A percentile compares a stretch with the other conserved stretches of the same genome.
phyloP scores from a whole-genome alignment of 805 yeast genomes.

The Yamadazyma olivae region DNA sequence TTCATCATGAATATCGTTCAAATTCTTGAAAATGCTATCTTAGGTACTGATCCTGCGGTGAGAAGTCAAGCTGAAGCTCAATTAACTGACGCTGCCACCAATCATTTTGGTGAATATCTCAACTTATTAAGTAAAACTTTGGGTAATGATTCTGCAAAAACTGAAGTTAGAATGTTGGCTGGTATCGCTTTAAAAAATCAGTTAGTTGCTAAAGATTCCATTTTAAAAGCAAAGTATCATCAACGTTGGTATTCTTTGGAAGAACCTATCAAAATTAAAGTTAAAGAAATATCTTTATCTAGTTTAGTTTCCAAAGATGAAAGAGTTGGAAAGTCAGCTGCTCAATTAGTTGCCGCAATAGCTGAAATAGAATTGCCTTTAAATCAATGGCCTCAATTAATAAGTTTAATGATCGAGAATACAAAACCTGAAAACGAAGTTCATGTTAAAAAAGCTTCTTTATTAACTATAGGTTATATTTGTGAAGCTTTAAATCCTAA shows the following conservation, averaged over 20 bases:
- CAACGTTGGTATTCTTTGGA: slow-evolving; percentile 75
- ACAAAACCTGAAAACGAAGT: slow-evolving; percentile 78
- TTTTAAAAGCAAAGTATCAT: slow-evolving; percentile 55
- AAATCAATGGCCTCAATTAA: slow-evolving; percentile 84
- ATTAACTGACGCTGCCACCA: slow-evolving; percentile 65
- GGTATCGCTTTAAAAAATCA: slow-evolving; percentile 86
- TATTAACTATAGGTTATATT: slow-evolving; percentile 89
- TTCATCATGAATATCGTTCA: slow-evolving; percentile 58
- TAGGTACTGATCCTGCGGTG: slow-evolving; percentile 60
- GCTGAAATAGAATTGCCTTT: slow-evolving; percentile 94
- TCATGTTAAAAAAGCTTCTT: slow-evolving; percentile 79
- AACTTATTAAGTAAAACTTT: slow-evolving; percentile 68
- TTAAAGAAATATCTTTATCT: slow-evolving; percentile 57
- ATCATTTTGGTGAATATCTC: slow-evolving; percentile 74
- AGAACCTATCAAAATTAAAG: slow-evolving; percentile 50
- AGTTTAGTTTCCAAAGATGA: slow-evolving; percentile 65
- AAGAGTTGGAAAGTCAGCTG: slow-evolving; percentile 82
- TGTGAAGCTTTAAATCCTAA: slow-evolving; percentile 91
- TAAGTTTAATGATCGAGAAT: slow-evolving; percentile 79
- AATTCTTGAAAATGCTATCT: slow-evolving; percentile 75
- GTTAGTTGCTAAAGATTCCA: slow-evolving; percentile 73
- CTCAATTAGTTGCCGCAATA: slow-evolving; percentile 93
- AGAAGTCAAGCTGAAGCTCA: slow-evolving; percentile 79
- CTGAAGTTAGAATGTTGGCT: slow-evolving; percentile 90
- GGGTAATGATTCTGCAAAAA: slow-evolving; percentile 57